Evolutionary conservation across 2,329 filamentous ascomycete species (phyloP), one percentile per base, ranked within the genome.

Genomic region (Pestalotiopsis sp.): DNA sequence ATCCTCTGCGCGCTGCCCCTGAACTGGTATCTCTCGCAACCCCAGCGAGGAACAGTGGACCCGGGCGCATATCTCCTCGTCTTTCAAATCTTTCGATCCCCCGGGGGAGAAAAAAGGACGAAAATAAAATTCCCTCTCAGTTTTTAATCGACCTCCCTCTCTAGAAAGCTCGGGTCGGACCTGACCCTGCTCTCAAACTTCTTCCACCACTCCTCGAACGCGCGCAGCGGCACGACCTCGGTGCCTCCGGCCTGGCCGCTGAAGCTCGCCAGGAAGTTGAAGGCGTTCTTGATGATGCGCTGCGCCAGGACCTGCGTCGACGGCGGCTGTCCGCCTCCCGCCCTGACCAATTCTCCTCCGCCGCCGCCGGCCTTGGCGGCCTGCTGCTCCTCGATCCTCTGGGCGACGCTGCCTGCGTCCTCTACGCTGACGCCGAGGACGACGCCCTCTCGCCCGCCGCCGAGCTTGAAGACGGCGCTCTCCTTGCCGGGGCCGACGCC

Each of bases 121-220:
- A 23, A n/a, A 20, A 12, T 4, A 23, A 3, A 3, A 0, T n/a
- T 23, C 41, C 4, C 17, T 4, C 11, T 20, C 17, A n/a, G 4
- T 4, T 12, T 14, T 66, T 27, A 67, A 23, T 67, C 56, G 12
- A 14, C 12, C 6, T 67, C 89, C 75, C 91, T 89, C 81, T 98
- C 95, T 73, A 99, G 83, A 78, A 99, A 99, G 6, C 89, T 89
- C 0, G 96, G 95, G 82, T 99, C 96, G 72, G 89, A 87, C 75
- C 95, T 91, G 52, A 99, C 88, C 77, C 91, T 91, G 70, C 89
- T 89, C 83, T 99, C 95, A 82, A 99, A 99, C 81, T 98, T 98
- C 70, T 86, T 88, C 96, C 97, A 99, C 96, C 97, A 99, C 69
- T 97, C 94, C 82, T 97, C 92, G 79, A 99, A 99, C 4, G 93